Evolutionary conservation across 805 yeast genomes (phyloP).

Genomic region (Hanseniaspora valbyensis): DNA sequence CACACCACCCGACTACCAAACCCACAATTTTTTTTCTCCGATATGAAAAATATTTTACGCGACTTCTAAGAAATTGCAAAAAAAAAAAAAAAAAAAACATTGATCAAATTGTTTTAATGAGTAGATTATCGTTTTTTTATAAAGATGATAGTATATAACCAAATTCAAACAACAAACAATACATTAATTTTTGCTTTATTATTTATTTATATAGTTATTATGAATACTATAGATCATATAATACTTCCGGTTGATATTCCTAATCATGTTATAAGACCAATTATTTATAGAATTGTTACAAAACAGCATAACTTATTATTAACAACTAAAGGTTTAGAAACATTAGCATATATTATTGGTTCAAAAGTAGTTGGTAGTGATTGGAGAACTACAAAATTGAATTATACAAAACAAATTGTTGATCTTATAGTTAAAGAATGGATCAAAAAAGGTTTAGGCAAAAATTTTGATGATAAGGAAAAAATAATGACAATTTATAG

Average conservation of each 20-base stretch:
- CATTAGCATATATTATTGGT: conserved; percentile 67
- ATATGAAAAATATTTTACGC: background rate
- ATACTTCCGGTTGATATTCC: conserved; percentile 57
- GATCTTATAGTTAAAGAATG: conserved; percentile 5
- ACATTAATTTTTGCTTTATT: background rate
- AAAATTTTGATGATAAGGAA: conserved; percentile 5
- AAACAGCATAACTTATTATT: conserved; percentile 80
- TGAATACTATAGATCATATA: conserved; percentile 22
- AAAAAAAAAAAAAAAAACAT: too few species aligned
- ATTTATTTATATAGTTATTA: conserved; percentile 27
- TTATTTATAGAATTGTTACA: conserved; percentile 80
- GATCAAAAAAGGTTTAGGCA: conserved; percentile 1
- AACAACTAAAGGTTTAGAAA: conserved; percentile 74
- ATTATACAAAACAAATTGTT: conserved; percentile 17
- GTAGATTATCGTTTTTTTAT: too few species aligned
- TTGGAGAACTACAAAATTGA: conserved; percentile 30
- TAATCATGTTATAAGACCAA: conserved; percentile 76
- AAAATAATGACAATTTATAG: background rate
- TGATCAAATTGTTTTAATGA: too few species aligned
- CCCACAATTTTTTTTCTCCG: background rate
- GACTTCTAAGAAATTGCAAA: background rate
- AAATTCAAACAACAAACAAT: too few species aligned
- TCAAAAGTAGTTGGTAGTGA: conserved; percentile 73
- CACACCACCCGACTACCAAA: background rate
- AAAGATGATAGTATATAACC: too few species aligned